Evolutionary conservation across 176 grass and related monocot species (phyloP).

Genomic region (Tillandsia leiboldiana): DNA sequence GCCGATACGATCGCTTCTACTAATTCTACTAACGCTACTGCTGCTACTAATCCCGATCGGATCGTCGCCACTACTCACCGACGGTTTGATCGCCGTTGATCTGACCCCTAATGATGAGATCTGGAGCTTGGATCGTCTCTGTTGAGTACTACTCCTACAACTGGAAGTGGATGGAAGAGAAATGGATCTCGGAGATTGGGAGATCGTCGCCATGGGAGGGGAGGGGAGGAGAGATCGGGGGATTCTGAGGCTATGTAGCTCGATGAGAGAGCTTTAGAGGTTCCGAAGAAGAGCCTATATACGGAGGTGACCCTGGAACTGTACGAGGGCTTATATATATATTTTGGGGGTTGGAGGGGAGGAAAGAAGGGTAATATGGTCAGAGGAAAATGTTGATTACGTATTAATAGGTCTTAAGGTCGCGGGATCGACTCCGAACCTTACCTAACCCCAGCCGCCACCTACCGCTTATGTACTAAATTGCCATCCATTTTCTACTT

Average conservation of each 20-base stretch:
- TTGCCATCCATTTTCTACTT: no score
- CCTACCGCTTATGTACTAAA: background rate
- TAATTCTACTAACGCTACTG: background rate
- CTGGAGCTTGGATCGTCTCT: background rate
- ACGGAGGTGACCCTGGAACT: background rate
- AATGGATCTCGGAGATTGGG: background rate
- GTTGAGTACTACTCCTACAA: no score
- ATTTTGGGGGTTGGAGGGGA: background rate
- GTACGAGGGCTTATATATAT: background rate
- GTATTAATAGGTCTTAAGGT: background rate
- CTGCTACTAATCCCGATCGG: background rate
- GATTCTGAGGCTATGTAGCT: no score
- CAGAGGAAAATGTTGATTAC: background rate
- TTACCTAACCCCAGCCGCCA: background rate
- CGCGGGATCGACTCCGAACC: background rate
- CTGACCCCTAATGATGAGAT: background rate
- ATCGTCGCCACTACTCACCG: background rate
- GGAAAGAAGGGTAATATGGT: background rate
- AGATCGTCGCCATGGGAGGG: background rate
- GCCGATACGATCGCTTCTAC: background rate
- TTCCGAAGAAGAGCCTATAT: background rate
- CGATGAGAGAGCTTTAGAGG: background rate
- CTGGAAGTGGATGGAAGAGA: background rate
- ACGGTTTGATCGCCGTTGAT: no score
- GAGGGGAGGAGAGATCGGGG: background rate